Base-by-base conservation (phyloP, 139 green algal genomes). In the Edaphochlamys debaryana region DNA sequence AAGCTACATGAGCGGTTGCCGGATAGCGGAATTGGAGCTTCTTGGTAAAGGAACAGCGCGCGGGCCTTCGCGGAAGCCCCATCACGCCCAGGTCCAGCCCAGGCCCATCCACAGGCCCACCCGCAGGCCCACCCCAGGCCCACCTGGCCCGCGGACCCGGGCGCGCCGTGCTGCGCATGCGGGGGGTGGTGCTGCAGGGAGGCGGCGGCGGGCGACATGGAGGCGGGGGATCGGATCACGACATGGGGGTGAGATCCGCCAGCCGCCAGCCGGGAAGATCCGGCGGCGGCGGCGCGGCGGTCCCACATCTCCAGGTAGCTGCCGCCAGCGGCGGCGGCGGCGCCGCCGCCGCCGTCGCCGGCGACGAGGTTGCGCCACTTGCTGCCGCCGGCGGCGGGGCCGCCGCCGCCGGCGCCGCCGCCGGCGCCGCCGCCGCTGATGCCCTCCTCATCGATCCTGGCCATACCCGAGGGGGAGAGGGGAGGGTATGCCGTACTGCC, bases 381-480 rank as follows among this genome's bases (percentile, higher is more conserved):
- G 58, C 50, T 76, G 66, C 45, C 45, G 63, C 22, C 56, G 79
- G 7, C 27, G 58, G 22, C 69, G 34, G 29, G 40, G 58, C 1
- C 37, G 41, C 4, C 23, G 45, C 67, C 22, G 84, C 34, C n/a
- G 79, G 62, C 78, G 75, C 71, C 71, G 71, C 36, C 58, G 56
- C 74, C 60, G 22, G 25, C n/a, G 40, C 27, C 76, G 63, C 62
- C 77, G 45, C 20, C 45, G 29, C 38, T 64, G 42, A 64, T 30
- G 66, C 78, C 45, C 67, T 84, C 78, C 66, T 84, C 78, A 23
- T 84, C 78, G 48, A 84, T 84, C 4, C 78, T 66, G 13, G 48
- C 50, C 66, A 84, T 84, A 66, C 45, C 45, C 8, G 54, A 30
- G 22, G 77, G n/a, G 29, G 56, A 69, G 27, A 56, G 37, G 27